Conservation (phyloP, 139 green algal genomes). For the Zygnema cylindricum region DNA sequence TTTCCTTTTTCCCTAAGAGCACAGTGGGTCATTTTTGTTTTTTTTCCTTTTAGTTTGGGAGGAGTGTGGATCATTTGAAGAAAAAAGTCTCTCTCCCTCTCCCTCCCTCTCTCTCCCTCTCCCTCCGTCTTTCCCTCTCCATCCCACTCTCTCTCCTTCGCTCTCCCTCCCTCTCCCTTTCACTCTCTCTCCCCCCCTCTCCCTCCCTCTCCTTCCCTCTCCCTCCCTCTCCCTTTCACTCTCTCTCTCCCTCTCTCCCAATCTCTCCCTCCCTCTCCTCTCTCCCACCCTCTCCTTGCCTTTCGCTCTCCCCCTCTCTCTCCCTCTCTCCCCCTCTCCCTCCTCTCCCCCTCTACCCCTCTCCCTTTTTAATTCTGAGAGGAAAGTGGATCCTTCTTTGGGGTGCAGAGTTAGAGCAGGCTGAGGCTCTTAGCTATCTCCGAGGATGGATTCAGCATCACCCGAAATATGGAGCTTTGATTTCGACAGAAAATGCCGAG, state of each 20-base stretch:
- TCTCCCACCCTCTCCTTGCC: not conserved
- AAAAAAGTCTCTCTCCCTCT: conserved; percentile 5
- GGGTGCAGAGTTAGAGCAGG: conserved; percentile 83
- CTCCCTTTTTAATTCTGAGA: not conserved
- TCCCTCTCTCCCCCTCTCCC: conserved; percentile 12
- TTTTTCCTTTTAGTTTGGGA: too few species aligned
- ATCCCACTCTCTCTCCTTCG: too few species aligned
- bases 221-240: not conserved
- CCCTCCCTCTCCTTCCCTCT: conserved; percentile 4
- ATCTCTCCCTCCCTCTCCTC: too few species aligned
- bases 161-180: not conserved
- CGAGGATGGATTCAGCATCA: conserved; percentile 78
- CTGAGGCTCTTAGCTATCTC: conserved; percentile 74
- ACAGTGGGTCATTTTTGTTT: too few species aligned
- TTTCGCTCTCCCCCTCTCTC: conserved; percentile 2
- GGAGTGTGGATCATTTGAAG: too few species aligned
- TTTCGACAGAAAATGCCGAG: not conserved
- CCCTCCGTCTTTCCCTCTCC: not conserved
- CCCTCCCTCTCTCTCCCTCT: conserved; percentile 6
- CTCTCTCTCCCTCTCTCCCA: not conserved
- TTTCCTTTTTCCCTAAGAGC: too few species aligned
- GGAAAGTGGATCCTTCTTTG: conserved; percentile 7
- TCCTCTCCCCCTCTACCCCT: not conserved
- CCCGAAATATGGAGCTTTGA: conserved; percentile 55
- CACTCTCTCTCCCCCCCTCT: too few species aligned